Evolutionary conservation across 2,329 filamentous ascomycete genomes (phyloP), one percentile per base, ranked within the genome.

Genomic region (Paraphoma chrysanthemicola): DNA sequence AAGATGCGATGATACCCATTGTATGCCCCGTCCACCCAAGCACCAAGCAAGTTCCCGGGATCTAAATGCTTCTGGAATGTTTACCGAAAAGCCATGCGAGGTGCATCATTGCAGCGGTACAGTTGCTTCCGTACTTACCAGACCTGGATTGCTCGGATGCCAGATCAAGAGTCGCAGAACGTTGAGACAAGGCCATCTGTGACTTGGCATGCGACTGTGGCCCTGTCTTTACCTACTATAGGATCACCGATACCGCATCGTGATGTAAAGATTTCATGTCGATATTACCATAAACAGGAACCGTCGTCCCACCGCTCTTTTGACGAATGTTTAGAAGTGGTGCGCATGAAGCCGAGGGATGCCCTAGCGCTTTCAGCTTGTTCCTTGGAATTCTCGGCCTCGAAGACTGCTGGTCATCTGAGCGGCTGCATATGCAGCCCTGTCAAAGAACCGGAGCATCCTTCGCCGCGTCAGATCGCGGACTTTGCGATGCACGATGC

Each of bases 251-350:
- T 23, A 23, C 23, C 23, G 23, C 23, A 23, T 23, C 23, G 23
- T 23, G 29, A 14, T 16, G 28, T 9, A 30, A 44, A 2, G 17
- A 28, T 29, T 28, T 14, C 43, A 14, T 14, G 11, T 18, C 8
- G 43, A 44, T 10, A 14, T 23, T 42, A n/a, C 39, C n/a, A n/a
- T 6, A 14, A 10, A 17, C 33, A 36, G 11, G n/a, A 49, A 54
- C 51, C 49, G 44, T 53, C 48, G 55, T 44, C 53, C 64, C 63
- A 68, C 66, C 66, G 66, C 66, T 68, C 56, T 67, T 68, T 66
- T 57, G 48, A 30, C 29, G 42, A 42, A 39, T 51, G 50, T 45
- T 23, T 12, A 54, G 17, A 33, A 36, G 18, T 47, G 51, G 46
- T 39, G 36, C 28, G 28, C 12, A 49, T 44, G 12, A 42, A 41